Base-by-base conservation (phyloP, 176 grass and related monocot species). In the Hordeum marinum region DNA sequence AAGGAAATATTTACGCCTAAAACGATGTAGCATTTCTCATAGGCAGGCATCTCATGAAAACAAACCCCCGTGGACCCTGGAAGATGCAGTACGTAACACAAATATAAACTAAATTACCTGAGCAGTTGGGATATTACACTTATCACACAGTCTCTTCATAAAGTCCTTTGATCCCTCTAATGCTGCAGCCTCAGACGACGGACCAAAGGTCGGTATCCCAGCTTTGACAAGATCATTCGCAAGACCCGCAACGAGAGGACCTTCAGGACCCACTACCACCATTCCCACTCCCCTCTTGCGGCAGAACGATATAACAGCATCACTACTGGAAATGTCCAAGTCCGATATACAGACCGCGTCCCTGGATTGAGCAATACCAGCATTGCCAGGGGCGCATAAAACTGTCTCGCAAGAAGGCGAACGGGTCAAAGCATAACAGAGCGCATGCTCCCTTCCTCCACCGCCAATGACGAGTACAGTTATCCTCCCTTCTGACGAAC, bases 91-190 rank as follows among this genome's bases (percentile, higher is more conserved):
- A 21, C 21, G 25, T 42, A 59, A 81, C 14, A 63, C 20, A 61
- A 82, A 78, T 26, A 42, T n/a, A 90, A 54, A 29, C 76, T 11
- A 58, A 66, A 50, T 4, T 85, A 95, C 91, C 85, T 94, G 90
- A 50, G 95, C 95, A 65, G 95, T 98, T 1, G 91, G 95, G 27
- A 98, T 98, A 82, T 78, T 85, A 55, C 89, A 98, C 78, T 94
- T 94, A 73, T 92, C 88, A 4, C 95, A 98, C 80, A 98, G 64
- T 18, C 87, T 95, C 80, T 98, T 98, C 95, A 92, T 95, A 64
- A 98, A 98, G 34, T 94, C 92, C 62, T 97, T 97, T 4, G 92
- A 94, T 70, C 95, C 95, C 83, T 97, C 92, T 29, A 97, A 75
- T 14, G 92, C 92, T 23, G 95, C 95, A 67, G 95, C 92, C 72